These are phyloP conservation scores for Hygrophila difformis DNA, from an alignment of 257 asterid species.

Conservation along the genomic window DNA sequence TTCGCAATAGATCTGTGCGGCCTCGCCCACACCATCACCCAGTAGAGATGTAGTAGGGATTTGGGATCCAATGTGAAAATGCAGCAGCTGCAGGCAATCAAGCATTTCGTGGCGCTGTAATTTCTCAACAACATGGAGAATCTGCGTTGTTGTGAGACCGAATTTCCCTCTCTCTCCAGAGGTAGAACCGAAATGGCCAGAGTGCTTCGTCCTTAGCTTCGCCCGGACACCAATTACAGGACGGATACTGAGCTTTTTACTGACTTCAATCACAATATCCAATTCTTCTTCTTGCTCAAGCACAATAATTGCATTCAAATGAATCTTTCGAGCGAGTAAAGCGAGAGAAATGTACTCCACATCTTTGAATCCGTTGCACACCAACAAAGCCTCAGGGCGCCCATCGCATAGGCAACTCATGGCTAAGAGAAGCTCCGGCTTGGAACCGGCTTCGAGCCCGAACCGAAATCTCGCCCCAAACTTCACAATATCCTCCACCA, in stretches of 20 bases:
- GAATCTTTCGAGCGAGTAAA: constrained; percentile 62
- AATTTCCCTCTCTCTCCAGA: constrained; percentile 96
- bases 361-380: constrained; percentile 96
- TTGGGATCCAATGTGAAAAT: constrained; percentile 96
- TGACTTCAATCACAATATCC: constrained; percentile 57
- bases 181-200: constrained; percentile 97
- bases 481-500: constrained; percentile 86
- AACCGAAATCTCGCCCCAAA: constrained; percentile 74
- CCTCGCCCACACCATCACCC: constrained; percentile 83
- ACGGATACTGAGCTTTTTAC: constrained; percentile 55
- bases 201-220: constrained; percentile 85
- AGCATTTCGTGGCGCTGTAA: constrained; percentile 54
- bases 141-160: constrained; percentile 76
- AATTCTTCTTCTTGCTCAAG: constrained; percentile 94
- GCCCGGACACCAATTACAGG: constrained; percentile 90
- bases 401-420: constrained; percentile 87
- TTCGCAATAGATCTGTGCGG: constrained; percentile 83
- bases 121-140: constrained; percentile 74
- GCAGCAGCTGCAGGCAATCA: constrained; percentile 84
- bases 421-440: constrained; percentile 91
- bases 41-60: constrained; percentile 69
- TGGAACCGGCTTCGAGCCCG: constrained; percentile 94
- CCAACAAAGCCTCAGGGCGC: constrained; percentile 60
- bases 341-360: constrained; percentile 82
- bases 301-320: constrained; percentile 71